phyloP scores from a whole-genome alignment of 768 basidiomycete genomes.

The Tylopilus balloui region DNA sequence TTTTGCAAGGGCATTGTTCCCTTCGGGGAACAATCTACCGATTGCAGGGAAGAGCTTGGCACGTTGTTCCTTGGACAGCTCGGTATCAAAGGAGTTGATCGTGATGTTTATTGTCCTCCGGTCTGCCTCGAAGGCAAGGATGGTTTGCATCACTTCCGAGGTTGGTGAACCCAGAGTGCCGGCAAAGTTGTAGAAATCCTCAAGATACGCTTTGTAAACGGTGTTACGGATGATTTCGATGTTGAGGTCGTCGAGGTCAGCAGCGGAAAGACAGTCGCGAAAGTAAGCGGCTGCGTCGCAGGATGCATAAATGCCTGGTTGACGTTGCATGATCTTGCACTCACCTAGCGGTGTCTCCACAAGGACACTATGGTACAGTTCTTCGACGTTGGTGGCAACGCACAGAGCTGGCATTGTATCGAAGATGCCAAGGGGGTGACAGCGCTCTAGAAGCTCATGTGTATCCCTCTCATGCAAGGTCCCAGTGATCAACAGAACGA shows the following conservation, averaged over 20 bases:
- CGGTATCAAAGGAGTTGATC: constrained; percentile 97
- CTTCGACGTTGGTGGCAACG: constrained; percentile 97
- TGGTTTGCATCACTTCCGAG: constrained; percentile 84
- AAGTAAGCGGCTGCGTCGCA: constrained; percentile 78
- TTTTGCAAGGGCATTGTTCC: constrained; percentile 88
- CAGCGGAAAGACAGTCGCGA: constrained; percentile 89
- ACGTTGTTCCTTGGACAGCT: constrained; percentile 90
- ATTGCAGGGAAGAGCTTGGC: constrained; percentile 92
- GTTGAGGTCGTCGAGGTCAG: constrained; percentile 96
- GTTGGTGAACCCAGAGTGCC: constrained; percentile 79
- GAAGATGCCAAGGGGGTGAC: constrained; percentile 95
- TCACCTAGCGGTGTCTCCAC: constrained; percentile 96
- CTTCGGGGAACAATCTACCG: constrained; percentile 90
- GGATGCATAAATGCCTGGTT: constrained; percentile 1
- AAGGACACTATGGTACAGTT: constrained; percentile 92
- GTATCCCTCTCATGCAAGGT: constrained; percentile 97
- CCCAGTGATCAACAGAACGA: constrained; percentile 94
- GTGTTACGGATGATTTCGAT: constrained; percentile 99
- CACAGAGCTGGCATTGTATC: constrained; percentile 99
- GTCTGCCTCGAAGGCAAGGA: constrained; percentile 95
- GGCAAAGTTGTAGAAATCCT: constrained; percentile 90
- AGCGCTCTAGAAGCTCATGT: constrained; percentile 91
- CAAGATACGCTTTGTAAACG: constrained; percentile 97
- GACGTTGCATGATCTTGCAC: constrained; percentile 24
- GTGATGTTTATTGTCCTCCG: constrained; percentile 97